phyloP scores from a whole-genome alignment of 441 rosid genomes.

The Eruca vesicaria region DNA sequence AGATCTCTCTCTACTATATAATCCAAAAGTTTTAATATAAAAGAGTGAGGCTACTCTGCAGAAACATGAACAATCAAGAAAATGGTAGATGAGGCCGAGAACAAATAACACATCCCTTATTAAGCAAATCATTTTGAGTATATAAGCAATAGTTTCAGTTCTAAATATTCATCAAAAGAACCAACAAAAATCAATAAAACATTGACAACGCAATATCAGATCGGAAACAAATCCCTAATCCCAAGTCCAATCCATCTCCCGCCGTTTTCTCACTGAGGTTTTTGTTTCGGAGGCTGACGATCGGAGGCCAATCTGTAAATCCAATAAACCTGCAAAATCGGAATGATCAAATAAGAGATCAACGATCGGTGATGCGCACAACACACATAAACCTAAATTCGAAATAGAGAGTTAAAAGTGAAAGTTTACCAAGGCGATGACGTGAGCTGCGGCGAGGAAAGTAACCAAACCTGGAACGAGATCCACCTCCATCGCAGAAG shows the following conservation, averaged over 20 bases:
- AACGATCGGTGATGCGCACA: not conserved
- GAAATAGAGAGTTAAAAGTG: not conserved
- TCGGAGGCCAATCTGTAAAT: conserved; percentile 81
- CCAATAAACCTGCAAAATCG: conserved; percentile 65
- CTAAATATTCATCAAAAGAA: not conserved
- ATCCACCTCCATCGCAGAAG: conserved; percentile 41
- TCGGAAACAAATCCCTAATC: not conserved
- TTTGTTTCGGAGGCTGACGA: conserved; percentile 72
- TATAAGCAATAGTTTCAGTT: not conserved
- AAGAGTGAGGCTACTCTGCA: too few relatives aligned
- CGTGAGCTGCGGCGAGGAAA: conserved; percentile 77
- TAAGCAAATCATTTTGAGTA: not conserved
- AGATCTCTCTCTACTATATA: too few relatives aligned
- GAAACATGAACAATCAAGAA: not conserved
- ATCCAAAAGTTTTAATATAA: too few relatives aligned
- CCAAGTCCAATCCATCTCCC: not conserved
- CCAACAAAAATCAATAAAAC: not conserved
- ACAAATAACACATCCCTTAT: not conserved
- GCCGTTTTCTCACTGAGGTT: conserved; percentile 49
- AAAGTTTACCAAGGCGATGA: conserved; percentile 66
- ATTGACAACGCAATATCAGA: not conserved
- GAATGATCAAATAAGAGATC: not conserved
- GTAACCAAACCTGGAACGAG: conserved; percentile 58
- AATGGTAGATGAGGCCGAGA: not conserved
- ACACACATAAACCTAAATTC: not conserved